These are phyloP conservation scores for Kodamaea neixiangensis DNA, from an alignment of 805 yeast species.

Conservation along the genomic window DNA sequence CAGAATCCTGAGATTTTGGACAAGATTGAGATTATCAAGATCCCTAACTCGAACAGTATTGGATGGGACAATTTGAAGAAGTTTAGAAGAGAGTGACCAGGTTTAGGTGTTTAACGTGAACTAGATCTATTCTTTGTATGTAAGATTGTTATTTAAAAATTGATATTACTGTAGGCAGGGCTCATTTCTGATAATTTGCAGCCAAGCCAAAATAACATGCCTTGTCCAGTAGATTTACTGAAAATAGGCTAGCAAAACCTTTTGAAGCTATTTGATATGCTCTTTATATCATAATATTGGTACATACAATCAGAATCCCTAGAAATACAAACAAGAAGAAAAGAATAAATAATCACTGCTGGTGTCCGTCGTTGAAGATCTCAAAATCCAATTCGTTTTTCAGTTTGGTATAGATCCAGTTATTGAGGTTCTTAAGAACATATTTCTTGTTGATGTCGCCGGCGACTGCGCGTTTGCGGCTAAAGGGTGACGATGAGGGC, in stretches of 20 bases:
- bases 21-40: slow-evolving; percentile 40
- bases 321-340: slow-evolving; percentile 4
- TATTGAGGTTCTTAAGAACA: slow-evolving; percentile 13
- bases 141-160: neutral
- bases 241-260: neutral
- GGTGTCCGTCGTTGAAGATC: slow-evolving; percentile 11
- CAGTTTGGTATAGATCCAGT: slow-evolving; percentile 13
- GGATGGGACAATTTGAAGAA: slow-evolving; percentile 47
- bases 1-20: slow-evolving; percentile 35
- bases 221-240: neutral
- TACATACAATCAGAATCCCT: neutral
- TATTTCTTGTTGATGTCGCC: slow-evolving; percentile 14
- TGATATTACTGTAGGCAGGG: neutral
- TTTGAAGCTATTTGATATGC: neutral
- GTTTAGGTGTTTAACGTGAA: neutral
- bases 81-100: slow-evolving; percentile 18
- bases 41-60: slow-evolving; percentile 44
- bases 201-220: neutral
- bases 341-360: neutral
- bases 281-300: neutral
- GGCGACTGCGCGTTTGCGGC: slow-evolving; percentile 8
- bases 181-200: neutral
- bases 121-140: neutral
- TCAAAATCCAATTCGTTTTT: slow-evolving; percentile 14
- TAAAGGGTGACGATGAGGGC: slow-evolving; percentile 7